Percentiles rank a stretch among this genome's conserved stretches.
phyloP scores from a whole-genome alignment of 495 filamentous ascomycete genomes.

The Glonium stellatum region DNA sequence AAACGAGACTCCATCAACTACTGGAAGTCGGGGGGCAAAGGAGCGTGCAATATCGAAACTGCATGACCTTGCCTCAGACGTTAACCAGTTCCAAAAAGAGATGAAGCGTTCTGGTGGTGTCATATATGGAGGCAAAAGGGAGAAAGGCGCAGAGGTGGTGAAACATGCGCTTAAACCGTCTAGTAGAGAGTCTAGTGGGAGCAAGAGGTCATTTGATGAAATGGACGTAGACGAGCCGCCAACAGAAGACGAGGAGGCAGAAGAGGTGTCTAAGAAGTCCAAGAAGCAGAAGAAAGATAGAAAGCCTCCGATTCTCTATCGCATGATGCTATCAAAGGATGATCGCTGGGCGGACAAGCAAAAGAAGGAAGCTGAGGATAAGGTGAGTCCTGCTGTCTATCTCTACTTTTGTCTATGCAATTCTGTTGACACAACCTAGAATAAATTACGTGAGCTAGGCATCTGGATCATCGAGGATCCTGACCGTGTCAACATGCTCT shows the following conservation, averaged over 20 bases:
- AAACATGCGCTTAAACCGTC: slow-evolving; percentile 20
- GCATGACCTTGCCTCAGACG: slow-evolving; percentile 70
- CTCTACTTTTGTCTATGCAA: background rate
- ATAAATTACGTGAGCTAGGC: slow-evolving; percentile 74
- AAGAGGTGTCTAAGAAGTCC: slow-evolving; percentile 46
- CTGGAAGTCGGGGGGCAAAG: slow-evolving; percentile 79
- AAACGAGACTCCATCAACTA: slow-evolving; percentile 75
- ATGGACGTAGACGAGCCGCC: slow-evolving; percentile 51
- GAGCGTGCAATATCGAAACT: slow-evolving; percentile 68
- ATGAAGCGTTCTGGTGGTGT: slow-evolving; percentile 79
- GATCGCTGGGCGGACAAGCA: slow-evolving; percentile 64
- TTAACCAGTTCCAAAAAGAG: slow-evolving; percentile 88
- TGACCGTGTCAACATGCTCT: slow-evolving; percentile 72
- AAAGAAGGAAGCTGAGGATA: slow-evolving; percentile 65
- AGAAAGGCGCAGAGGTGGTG: slow-evolving; percentile 37
- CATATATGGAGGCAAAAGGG: slow-evolving; percentile 63
- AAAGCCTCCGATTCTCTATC: slow-evolving; percentile 54
- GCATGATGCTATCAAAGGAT: slow-evolving; percentile 71
- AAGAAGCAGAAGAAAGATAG: slow-evolving; percentile 41
- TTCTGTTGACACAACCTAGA: slow-evolving; percentile 43
- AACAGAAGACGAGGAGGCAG: slow-evolving; percentile 37
- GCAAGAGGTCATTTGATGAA: slow-evolving; percentile 50
- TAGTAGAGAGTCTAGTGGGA: slow-evolving; percentile 26
- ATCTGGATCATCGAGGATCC: slow-evolving; percentile 71
- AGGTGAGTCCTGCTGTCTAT: slow-evolving; percentile 6